phyloP scores from a whole-genome alignment of 148 eudicot genomes.

The Arctostaphylos glauca region DNA sequence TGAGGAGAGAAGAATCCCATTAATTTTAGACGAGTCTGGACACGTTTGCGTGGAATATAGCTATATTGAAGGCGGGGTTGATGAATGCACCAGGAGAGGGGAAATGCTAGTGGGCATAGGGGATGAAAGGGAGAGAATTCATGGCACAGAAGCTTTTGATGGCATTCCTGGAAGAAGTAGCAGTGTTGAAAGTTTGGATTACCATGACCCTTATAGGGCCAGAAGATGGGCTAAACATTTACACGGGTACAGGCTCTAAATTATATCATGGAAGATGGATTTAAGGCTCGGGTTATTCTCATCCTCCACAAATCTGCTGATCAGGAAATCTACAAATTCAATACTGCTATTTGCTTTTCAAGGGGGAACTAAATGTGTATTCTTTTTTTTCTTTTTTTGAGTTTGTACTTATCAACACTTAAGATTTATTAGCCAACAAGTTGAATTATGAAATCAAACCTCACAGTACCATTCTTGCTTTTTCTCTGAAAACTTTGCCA shows the following conservation, averaged over 20 bases:
- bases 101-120: conserved; percentile 44
- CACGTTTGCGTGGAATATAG: conserved; percentile 56
- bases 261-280: background rate
- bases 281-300: background rate
- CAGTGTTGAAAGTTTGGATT: conserved; percentile 68
- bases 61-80: conserved; percentile 47
- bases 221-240: conserved; percentile 92
- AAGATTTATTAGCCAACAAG: background rate
- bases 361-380: background rate
- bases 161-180: conserved; percentile 51
- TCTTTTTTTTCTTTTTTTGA: background rate
- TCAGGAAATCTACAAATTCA: background rate
- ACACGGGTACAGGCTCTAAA: conserved; percentile 51
- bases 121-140: conserved; percentile 34
- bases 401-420: background rate
- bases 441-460: background rate
- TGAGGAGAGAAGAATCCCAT: conserved; percentile 69
- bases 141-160: conserved; percentile 20
- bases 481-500: background rate
- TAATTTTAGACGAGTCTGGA: conserved; percentile 39
- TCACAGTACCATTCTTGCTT: background rate
- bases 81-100: conserved; percentile 56
- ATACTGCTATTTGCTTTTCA: background rate
- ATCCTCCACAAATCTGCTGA: background rate
- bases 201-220: conserved; percentile 80